Evolutionary conservation across 331 rosid species (phyloP).

Genomic region (Rosa hybrid): DNA sequence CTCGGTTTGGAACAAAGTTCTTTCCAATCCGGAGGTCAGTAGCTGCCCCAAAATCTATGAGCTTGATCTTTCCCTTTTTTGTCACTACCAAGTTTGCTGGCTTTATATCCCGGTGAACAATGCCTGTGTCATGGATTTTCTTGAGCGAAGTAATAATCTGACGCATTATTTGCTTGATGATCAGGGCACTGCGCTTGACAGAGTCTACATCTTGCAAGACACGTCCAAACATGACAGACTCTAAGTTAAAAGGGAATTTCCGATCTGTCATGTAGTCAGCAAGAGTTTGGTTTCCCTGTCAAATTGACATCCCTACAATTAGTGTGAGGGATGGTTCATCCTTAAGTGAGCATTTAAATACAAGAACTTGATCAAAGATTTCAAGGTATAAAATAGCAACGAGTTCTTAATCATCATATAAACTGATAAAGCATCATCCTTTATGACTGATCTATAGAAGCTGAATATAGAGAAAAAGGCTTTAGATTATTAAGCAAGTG

Average conservation of each 20-base stretch:
- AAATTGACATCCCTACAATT: conserved; percentile 36
- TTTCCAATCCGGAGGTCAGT: conserved; percentile 91
- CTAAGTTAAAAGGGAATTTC: conserved; percentile 80
- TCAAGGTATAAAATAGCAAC: conserved; percentile 3
- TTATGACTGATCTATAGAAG: neutral
- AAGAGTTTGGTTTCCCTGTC: conserved; percentile 81
- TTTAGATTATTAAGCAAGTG: neutral
- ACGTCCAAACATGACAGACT: conserved; percentile 84
- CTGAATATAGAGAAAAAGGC: neutral
- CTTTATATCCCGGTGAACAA: conserved; percentile 93
- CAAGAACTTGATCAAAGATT: neutral
- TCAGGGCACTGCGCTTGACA: conserved; percentile 66
- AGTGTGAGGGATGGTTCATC: conserved; percentile 31
- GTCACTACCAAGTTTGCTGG: conserved; percentile 94
- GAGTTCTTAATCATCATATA: neutral
- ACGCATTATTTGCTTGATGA: conserved; percentile 93
- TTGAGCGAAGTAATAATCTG: conserved; percentile 77
- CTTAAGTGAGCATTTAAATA: neutral
- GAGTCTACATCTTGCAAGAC: conserved; percentile 78
- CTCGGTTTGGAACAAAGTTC: conserved; percentile 68
- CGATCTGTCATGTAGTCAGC: conserved; percentile 81
- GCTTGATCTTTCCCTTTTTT: conserved; percentile 71
- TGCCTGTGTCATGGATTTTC: conserved; percentile 91
- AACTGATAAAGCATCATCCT: neutral
- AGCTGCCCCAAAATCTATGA: conserved; percentile 98